These are phyloP conservation scores for Lolium multiflorum DNA, from an alignment of 176 grass and related monocot species.

Conservation along the genomic window DNA sequence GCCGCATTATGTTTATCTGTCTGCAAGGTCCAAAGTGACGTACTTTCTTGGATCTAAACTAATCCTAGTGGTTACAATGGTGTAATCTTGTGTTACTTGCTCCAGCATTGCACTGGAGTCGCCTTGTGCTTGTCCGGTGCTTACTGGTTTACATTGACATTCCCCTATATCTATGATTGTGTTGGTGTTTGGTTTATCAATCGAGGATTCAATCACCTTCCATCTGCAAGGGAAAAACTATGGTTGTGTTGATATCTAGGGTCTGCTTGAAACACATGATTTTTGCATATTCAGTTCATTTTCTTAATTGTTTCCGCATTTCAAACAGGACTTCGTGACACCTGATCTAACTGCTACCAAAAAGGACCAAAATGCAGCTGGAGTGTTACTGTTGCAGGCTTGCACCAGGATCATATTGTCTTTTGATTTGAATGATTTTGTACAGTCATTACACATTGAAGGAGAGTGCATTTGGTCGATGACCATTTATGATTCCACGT, in stretches of 20 bases:
- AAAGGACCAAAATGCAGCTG: slow-evolving; percentile 27
- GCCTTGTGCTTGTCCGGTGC: slow-evolving; percentile 49
- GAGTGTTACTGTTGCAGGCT: background rate
- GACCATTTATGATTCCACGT: slow-evolving; percentile 19
- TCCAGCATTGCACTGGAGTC: slow-evolving; percentile 1
- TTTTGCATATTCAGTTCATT: background rate
- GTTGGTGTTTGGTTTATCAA: background rate
- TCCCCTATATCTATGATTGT: slow-evolving; percentile 19
- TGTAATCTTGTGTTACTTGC: slow-evolving; percentile 35
- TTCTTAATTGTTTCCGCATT: background rate
- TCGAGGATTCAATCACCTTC: background rate
- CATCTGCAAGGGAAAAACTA: background rate
- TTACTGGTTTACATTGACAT: slow-evolving; percentile 13
- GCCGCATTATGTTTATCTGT: slow-evolving; percentile 36
- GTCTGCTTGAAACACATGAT: background rate
- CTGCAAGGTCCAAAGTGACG: slow-evolving; percentile 45
- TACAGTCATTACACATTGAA: background rate
- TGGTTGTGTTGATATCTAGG: background rate
- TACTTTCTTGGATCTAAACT: slow-evolving; percentile 49
- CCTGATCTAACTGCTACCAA: slow-evolving; percentile 6
- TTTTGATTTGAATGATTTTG: background rate
- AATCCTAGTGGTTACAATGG: slow-evolving; percentile 45
- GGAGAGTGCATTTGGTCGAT: background rate
- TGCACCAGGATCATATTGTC: background rate
- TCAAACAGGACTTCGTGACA: background rate